Evolutionary conservation across 331 rosid genomes (phyloP).

Genomic region (Erythrophleum ivorense): DNA sequence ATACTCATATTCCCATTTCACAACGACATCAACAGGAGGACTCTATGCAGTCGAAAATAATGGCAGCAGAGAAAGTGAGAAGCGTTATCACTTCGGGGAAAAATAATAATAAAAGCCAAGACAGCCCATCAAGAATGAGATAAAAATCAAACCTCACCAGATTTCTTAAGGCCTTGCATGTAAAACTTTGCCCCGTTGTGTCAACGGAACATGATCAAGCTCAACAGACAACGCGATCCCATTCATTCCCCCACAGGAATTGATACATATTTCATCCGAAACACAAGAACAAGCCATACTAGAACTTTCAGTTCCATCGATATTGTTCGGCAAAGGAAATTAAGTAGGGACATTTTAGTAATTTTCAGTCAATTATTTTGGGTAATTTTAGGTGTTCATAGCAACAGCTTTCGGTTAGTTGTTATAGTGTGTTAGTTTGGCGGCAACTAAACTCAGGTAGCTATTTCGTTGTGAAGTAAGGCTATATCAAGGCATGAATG

Average conservation of each 20-base stretch:
- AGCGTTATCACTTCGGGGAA: neutral
- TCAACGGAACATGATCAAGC: constrained; percentile 54
- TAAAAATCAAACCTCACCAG: constrained; percentile 9
- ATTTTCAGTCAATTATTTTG: no score
- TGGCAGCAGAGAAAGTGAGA: neutral
- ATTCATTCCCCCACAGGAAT: constrained; percentile 19
- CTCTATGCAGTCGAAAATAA: constrained; percentile 25
- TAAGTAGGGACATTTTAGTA: no score
- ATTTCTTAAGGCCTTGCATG: neutral
- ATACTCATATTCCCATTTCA: constrained; percentile 39
- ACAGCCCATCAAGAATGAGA: neutral
- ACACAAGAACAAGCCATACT: constrained; percentile 29
- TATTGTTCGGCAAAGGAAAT: no score
- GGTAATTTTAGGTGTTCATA: no score
- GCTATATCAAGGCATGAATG: no score
- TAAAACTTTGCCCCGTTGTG: constrained; percentile 41
- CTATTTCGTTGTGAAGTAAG: no score
- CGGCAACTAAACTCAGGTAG: no score
- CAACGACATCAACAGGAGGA: neutral
- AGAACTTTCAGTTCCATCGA: neutral
- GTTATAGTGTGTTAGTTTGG: no score
- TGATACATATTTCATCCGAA: neutral
- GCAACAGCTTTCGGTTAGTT: no score
- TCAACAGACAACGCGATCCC: constrained; percentile 20
- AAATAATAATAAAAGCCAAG: no score